Evolutionary conservation across 1,284 basidiomycete species (phyloP).

Genomic region (Austroboletus rostrupii): DNA sequence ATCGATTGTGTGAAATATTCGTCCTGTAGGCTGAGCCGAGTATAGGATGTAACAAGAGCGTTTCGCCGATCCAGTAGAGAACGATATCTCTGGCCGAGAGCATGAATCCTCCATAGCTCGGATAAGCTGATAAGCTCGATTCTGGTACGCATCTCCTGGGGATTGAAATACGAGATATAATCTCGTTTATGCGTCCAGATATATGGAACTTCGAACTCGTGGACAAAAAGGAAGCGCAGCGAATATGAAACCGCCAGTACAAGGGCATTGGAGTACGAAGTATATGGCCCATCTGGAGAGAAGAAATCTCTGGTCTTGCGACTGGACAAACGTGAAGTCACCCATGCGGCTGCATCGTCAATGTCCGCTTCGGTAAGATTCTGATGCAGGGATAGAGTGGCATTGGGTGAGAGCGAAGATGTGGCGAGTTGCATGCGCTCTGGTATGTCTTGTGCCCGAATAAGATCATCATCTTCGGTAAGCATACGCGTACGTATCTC

Average conservation of each 20-base stretch:
- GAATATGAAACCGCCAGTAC: constrained; percentile 79
- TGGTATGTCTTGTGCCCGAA: constrained; percentile 87
- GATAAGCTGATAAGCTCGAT: constrained; percentile 70
- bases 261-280: constrained; percentile 65
- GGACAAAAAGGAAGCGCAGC: constrained; percentile 82
- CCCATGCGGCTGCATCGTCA: constrained; percentile 85
- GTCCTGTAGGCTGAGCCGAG: constrained; percentile 59
- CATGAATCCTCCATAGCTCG: constrained; percentile 87
- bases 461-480: constrained; percentile 93
- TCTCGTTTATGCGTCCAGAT: constrained; percentile 94
- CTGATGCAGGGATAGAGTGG: constrained; percentile 66
- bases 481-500: constrained; percentile 91
- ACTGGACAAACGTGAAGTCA: constrained; percentile 80
- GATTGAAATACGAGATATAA: constrained; percentile 78
- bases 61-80: constrained; percentile 75
- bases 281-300: constrained; percentile 52
- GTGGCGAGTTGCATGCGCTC: constrained; percentile 95
- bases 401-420: constrained; percentile 72
- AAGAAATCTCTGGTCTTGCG: constrained; percentile 77
- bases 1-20: constrained; percentile 72
- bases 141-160: constrained; percentile 48
- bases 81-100: constrained; percentile 82
- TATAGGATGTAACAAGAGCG: constrained; percentile 62
- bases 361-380: constrained; percentile 69
- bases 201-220: constrained; percentile 91